A percentile compares a stretch with the other conserved stretches of the same genome.
Evolutionary conservation across 768 basidiomycete genomes (phyloP).

Genomic region (Russula olivacea): DNA sequence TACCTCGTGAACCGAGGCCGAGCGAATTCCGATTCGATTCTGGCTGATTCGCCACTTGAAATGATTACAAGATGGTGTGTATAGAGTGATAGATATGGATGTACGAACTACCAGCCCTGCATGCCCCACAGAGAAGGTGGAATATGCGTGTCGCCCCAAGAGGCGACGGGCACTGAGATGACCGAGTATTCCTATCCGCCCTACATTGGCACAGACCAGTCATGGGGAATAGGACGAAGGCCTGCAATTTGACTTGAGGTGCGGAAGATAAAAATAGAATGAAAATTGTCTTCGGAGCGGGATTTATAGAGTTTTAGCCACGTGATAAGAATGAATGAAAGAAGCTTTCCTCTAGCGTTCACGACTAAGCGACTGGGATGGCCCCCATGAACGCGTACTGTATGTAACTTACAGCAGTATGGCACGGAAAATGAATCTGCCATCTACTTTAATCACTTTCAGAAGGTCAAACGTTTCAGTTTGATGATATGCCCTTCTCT

Average conservation of each 20-base stretch:
- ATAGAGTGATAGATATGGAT: not conserved
- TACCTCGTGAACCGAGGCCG: not conserved
- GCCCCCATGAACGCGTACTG: not conserved
- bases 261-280: conserved; percentile 7
- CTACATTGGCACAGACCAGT: conserved; percentile 27
- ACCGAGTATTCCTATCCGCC: conserved; percentile 21
- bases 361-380: not conserved
- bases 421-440: not conserved
- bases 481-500: not conserved
- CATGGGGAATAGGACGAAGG: conserved; percentile 7
- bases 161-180: conserved; percentile 24
- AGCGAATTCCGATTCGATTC: not conserved
- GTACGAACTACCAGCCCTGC: conserved; percentile 26
- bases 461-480: not conserved
- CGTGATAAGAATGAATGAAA: not conserved
- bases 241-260: conserved; percentile 28
- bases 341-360: not conserved
- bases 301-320: not conserved
- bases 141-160: conserved; percentile 11
- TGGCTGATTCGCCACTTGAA: not conserved
- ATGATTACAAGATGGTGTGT: not conserved
- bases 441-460: not conserved
- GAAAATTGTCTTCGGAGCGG: not conserved
- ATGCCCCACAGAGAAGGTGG: conserved; percentile 3
- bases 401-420: not conserved